Evolutionary conservation across 169 alveolate species (phyloP), one percentile per base, ranked within the genome.

Genomic region (Plasmodium ovale): DNA sequence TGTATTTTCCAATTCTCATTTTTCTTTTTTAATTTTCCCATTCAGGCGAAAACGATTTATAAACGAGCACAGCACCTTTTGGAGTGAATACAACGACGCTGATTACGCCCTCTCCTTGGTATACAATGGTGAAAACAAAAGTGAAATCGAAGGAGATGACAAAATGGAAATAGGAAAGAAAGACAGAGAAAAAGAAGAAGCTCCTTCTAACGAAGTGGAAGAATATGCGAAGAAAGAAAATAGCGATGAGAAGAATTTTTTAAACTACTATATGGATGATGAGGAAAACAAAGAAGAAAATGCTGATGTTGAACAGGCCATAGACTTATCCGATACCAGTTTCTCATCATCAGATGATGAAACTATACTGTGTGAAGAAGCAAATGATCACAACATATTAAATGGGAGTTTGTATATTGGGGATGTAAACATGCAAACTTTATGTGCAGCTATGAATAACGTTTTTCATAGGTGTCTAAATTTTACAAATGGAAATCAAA

Each of bases 51-150:
- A 82, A 65, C 51, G 72, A 29, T 82, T 82, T 59, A 47, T 82
- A 27, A 82, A 82, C 31, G 90, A 82, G 23, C 90, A 82, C 56
- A 82, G 90, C 62, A 65, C 90, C 7, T 82, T 82, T 70, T 82
- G 90, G 90, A 82, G 59, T 23, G 84, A 82, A 39, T 65, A 33
- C 54, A 82, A 54, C 7, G 84, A 67, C 5, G 79, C 82, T 1
- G 33, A 82, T n/a, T 82, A 82, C 37, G 51, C 73, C 33, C 3
- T 82, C 6, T 37, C 64, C 0, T 14, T 82, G 27, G 42, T n/a
- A n/a, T n/a, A n/a, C n/a, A n/a, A n/a, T n/a, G n/a, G 19, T 44
- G 9, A 59, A 37, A 19, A 53, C 10, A 37, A 33, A 5, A 68
- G 2, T 25, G 77, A 47, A 1, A 10, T 23, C 7, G 53, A 77